Conservation (phyloP, 2,329 filamentous ascomycete genomes). For the Alternaria solani region DNA sequence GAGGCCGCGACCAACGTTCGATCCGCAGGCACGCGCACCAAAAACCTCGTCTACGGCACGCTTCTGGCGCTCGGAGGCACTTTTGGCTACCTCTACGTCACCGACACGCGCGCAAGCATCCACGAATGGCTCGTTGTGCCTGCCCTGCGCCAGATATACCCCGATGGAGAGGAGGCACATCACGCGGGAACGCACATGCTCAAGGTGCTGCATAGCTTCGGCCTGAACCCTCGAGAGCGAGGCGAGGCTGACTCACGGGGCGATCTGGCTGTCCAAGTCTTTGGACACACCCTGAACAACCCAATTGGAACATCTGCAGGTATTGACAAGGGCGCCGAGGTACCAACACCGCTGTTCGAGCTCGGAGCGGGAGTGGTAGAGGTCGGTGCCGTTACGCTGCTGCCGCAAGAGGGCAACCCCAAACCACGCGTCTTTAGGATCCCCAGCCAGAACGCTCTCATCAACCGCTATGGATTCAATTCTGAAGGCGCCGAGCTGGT, state of each 20-base stretch:
- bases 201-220: constrained; percentile 75
- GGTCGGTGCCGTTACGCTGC: constrained; percentile 87
- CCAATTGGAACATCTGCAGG: constrained; percentile 95
- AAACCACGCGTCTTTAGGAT: constrained; percentile 88
- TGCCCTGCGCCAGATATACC: constrained; percentile 69
- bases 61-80: constrained; percentile 59
- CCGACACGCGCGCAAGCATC: constrained; percentile 62
- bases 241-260: constrained; percentile 64
- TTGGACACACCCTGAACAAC: constrained; percentile 79
- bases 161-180: constrained; percentile 92
- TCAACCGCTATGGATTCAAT: constrained; percentile 97
- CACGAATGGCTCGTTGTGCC: constrained; percentile 66
- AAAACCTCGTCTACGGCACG: constrained; percentile 63
- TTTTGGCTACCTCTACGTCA: constrained; percentile 61
- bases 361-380: constrained; percentile 88
- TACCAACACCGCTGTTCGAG: constrained; percentile 83
- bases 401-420: constrained; percentile 87
- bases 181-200: constrained; percentile 76
- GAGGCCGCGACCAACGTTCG: constrained; percentile 45
- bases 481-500: constrained; percentile 88
- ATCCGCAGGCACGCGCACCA: constrained; percentile 55
- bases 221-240: constrained; percentile 84
- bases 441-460: constrained; percentile 81
- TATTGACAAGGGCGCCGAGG: constrained; percentile 91
- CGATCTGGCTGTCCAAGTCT: constrained; percentile 70